Base-by-base conservation (phyloP, 495 filamentous ascomycete species). In the Penicillium odoratum region DNA sequence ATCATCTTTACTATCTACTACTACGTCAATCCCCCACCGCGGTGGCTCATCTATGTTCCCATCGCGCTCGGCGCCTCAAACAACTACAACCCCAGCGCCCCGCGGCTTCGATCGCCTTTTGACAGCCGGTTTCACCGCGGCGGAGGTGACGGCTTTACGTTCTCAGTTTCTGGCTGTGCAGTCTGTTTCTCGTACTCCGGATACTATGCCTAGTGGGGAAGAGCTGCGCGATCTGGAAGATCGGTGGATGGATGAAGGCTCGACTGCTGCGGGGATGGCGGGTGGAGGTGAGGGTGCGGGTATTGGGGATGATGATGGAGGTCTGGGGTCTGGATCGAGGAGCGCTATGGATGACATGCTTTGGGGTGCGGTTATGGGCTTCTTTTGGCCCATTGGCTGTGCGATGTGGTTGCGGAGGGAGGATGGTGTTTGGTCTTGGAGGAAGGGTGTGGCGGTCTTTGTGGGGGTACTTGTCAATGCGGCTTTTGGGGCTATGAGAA, bases 381-480 rank as follows among this genome's bases (percentile, higher is more conserved):
- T 97, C 74, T 87, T 98, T 68, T 98, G 92, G 86, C 93, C 94
- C 29, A 69, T 98, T 44, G 92, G 88, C 0, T 91, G 90, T 64
- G 78, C 92, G 29, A 85, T 86, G 47, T 96, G 91, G 92, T 70
- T 93, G 69, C 78, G 92, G 48, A 78, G 92, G 53, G 93, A 97
- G 74, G 90, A 95, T 57, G 92, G 92, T 10, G 86, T 97, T 57
- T 96, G 91, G 85, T 89, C 85, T 40, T 83, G 84, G 74, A 73
- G 92, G 65, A 88, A 90, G 80, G 83, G 89, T 65, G 83, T 95
- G 61, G 92, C 93, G 59, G 89, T 97, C 15, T 83, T 87, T 64
- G 83, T 90, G 31, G 94, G 94, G 1, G 80, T 96, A 25, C 55
- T 94, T 66, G 76, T 91, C 2, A 91, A 91, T 78, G 66, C 85